Evolutionary conservation across 2,329 filamentous ascomycete species (phyloP).

Genomic region (Curvularia sp.): DNA sequence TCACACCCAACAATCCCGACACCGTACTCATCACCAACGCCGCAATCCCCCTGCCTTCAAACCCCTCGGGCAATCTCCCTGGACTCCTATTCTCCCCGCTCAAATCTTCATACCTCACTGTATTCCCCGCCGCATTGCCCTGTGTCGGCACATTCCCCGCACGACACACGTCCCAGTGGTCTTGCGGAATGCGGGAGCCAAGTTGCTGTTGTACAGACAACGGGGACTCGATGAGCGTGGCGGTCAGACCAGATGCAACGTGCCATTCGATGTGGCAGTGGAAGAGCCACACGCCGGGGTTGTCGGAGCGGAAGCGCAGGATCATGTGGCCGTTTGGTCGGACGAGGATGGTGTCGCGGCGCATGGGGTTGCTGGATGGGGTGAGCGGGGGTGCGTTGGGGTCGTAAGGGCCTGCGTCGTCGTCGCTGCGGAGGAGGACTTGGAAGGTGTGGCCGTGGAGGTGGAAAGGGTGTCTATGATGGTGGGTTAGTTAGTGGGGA

Average conservation of each 20-base stretch:
- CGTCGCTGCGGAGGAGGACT: constrained; percentile 41
- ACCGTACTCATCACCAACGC: constrained; percentile 76
- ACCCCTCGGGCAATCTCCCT: constrained; percentile 68
- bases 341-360: constrained; percentile 63
- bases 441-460: constrained; percentile 64
- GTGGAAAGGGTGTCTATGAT: constrained; percentile 66
- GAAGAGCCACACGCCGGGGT: constrained; percentile 51
- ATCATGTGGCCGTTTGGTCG: constrained; percentile 62
- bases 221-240: constrained; percentile 60
- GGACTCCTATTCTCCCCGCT: constrained; percentile 61
- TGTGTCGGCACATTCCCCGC: constrained; percentile 57
- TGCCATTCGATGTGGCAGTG: constrained; percentile 50
- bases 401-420: constrained; percentile 58
- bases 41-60: constrained; percentile 73
- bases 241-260: constrained; percentile 57
- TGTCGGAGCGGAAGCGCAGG: constrained; percentile 62
- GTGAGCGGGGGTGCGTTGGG: constrained; percentile 12
- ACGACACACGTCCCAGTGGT: constrained; percentile 67
- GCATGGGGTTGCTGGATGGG: constrained; percentile 50
- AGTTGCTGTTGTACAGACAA: constrained; percentile 63
- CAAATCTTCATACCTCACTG: constrained; percentile 65
- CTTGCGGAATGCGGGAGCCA: constrained; percentile 62
- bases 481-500: constrained; percentile 1
- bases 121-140: constrained; percentile 81
- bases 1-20: constrained; percentile 72